Conservation (phyloP, 225 moss, liverwort and hornwort species). For the Straminergon stramineum region DNA sequence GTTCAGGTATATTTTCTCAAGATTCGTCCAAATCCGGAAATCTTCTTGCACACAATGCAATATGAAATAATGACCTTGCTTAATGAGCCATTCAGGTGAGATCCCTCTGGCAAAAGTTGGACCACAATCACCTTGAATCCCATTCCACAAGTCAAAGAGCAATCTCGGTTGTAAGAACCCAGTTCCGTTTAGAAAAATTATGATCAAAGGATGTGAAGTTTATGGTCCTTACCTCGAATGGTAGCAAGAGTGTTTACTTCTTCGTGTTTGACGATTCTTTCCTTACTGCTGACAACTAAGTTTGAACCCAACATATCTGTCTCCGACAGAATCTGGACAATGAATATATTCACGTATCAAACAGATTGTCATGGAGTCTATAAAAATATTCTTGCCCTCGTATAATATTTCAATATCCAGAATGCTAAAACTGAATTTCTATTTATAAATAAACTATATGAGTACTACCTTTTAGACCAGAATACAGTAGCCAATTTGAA, state of each 20-base stretch:
- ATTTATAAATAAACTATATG: background rate
- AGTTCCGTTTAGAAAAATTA: background rate
- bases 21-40: background rate
- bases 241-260: conserved; percentile 14
- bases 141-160: background rate
- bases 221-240: conserved; percentile 3
- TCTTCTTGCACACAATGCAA: background rate
- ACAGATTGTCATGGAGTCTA: background rate
- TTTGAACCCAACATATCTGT: background rate
- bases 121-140: background rate
- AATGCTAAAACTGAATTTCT: background rate
- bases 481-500: background rate
- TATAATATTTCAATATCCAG: background rate
- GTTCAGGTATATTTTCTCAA: background rate
- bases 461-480: background rate
- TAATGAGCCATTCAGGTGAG: background rate
- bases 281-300: background rate
- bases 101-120: background rate
- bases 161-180: background rate
- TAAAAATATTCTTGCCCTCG: background rate
- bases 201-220: background rate
- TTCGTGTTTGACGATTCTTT: background rate
- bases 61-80: background rate
- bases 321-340: conserved; percentile 2
- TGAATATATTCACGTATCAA: background rate